These are phyloP conservation scores for Spiraea crenata DNA, from an alignment of 331 rosid species.

Conservation along the genomic window DNA sequence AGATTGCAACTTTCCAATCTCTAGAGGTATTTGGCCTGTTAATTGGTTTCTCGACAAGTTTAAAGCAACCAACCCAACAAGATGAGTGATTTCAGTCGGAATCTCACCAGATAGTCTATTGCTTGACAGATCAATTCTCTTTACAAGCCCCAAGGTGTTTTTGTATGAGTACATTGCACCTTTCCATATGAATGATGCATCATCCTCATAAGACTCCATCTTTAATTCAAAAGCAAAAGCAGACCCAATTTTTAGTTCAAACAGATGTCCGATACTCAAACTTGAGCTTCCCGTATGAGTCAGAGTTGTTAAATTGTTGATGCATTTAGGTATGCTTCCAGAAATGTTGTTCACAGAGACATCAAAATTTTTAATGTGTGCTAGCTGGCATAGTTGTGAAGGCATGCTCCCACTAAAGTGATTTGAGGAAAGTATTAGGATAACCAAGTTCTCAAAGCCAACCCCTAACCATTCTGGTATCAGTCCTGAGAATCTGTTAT, in stretches of 20 bases:
- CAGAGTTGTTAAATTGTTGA: neutral
- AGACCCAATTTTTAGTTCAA: too few relatives aligned
- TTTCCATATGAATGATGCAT: neutral
- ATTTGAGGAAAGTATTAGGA: neutral
- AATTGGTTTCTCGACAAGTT: neutral
- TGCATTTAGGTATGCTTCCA: constrained; percentile 2
- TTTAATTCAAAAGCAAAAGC: too few relatives aligned
- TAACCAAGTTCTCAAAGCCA: neutral
- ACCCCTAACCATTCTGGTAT: constrained; percentile 15
- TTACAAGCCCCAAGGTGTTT: constrained; percentile 8
- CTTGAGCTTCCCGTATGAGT: neutral
- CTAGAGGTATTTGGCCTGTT: neutral
- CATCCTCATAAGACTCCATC: neutral
- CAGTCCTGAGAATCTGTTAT: neutral
- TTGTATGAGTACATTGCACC: neutral
- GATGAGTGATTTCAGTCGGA: constrained; percentile 2
- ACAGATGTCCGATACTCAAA: too few relatives aligned
- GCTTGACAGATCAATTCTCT: constrained; percentile 14
- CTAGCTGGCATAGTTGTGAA: neutral
- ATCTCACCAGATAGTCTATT: constrained; percentile 4
- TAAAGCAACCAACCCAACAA: neutral
- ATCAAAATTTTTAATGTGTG: neutral
- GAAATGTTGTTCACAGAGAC: constrained; percentile 6
- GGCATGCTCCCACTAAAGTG: constrained; percentile 12
- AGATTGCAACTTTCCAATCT: neutral